Evolutionary conservation across 1,284 basidiomycete genomes (phyloP), one percentile per base, ranked within the genome.

Genomic region (Sanghuangporus sanghuang): DNA sequence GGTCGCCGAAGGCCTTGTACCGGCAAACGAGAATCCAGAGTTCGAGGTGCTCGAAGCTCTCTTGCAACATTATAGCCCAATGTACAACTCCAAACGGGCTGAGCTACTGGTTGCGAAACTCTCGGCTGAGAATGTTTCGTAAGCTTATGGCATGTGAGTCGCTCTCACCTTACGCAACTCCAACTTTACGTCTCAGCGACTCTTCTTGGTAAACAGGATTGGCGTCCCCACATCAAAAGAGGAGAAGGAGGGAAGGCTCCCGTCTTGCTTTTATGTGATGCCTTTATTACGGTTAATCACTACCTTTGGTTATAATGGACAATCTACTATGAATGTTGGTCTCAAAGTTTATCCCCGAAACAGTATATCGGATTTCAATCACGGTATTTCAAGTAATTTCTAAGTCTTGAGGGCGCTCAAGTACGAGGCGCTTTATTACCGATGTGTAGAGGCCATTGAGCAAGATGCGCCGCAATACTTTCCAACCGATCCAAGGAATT

Each of bases 11-110:
- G 57, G 11, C 8, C 42, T 49, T 46, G 57, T 42, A 11, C 36
- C 46, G 69, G 63, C 61, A 18, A 60, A 66, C 57, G 61, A 27
- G 11, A 57, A 70, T 55, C 68, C 69, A 53, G 69, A 72, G 6
- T 84, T 82, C 61, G 87, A 89, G 71, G 81, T 78, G 18, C 69
- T 89, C 27, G 87, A 89, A 57, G 77, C 75, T 39, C 76, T 89
- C 23, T 75, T 89, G 36, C 76, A 78, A 59, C 75, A 78, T 6
- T 69, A 78, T 61, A 89, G 87, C 70, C 74, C 77, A 9, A 69
- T 78, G 66, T 89, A 85, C 68, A 72, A 72, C 52, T 72, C 73
- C 63, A 80, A 75, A 66, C 76, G 76, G 64, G 78, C 82, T 64
- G 80, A 81, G 32, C 66, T 71, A 11, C 73, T 87, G 56, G 72